Evolutionary conservation across 306 rosid genomes (phyloP), one percentile per base, ranked within the genome.

Genomic region (Acacia crassicarpa): DNA sequence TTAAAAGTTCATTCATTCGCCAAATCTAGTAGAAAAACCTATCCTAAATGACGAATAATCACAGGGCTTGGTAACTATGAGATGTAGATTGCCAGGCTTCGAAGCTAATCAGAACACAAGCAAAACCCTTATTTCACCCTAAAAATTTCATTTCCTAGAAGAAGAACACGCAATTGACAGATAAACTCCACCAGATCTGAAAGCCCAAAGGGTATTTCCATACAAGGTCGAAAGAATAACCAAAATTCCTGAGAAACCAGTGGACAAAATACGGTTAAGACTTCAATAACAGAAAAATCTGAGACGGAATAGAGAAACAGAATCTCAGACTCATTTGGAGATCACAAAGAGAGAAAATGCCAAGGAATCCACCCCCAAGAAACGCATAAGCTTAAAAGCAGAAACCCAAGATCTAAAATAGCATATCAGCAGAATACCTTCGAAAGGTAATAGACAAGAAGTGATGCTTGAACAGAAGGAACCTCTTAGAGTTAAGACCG

Each of bases 391-490:
- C 56, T 62, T 27, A 59, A 40, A 48, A 56, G n/a, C 53, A 76
- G 76, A 46, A 78, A 25, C 35, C 44, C 49, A 61, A 78, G 83
- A 85, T 82, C 85, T 68, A 68, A 6, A 53, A 14, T 22, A 46
- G 19, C 41, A 41, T n/a, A 69, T 72, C 66, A 10, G 40, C 66
- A 59, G 38, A 71, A 23, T 78, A 85, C 88, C 88, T 85, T 17
- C 9, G 8, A 12, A 14, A 73, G 62, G 63, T 49, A 73, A 58
- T 13, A 30, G 27, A 4, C 63, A 8, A 41, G 20, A 40, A 22
- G 58, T 67, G 68, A 17, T 25, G 88, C 86, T 82, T 85, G 88
- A 85, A 69, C 85, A 81, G 80, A 53, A 23, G 25, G 80, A 81
- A 85, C 83, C 85, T 43, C 77, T 81, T 81, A 67, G 67, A 41